Percentiles rank a stretch among this genome's conserved stretches.
Evolutionary conservation across 495 filamentous ascomycete genomes (phyloP).

Genomic region (Xylaria flabelliformis): DNA sequence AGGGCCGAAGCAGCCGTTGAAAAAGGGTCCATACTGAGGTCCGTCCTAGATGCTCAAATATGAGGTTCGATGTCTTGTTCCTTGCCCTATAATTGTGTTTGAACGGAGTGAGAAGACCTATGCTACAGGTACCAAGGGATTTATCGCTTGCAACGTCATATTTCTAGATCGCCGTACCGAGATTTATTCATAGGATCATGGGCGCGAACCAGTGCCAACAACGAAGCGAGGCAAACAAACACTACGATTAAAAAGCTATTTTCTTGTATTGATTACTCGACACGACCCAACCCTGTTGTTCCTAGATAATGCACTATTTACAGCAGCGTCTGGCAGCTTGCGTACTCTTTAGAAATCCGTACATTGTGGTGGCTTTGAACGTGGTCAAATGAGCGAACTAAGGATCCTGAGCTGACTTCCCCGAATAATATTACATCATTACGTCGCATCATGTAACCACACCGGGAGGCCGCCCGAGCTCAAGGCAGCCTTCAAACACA

Average conservation of each 20-base stretch:
- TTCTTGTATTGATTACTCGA: not conserved
- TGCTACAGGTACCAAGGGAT: not conserved
- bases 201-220: not conserved
- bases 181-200: not conserved
- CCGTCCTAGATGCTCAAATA: not conserved
- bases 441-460: not conserved
- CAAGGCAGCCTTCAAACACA: not conserved
- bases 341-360: not conserved
- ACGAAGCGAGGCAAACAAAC: conserved; percentile 4
- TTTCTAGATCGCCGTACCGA: not conserved
- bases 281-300: not conserved
- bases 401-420: not conserved
- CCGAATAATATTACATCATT: not conserved
- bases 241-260: not conserved
- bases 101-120: not conserved
- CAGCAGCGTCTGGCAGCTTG: not conserved
- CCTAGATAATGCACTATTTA: not conserved
- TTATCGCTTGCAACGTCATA: not conserved
- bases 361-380: not conserved
- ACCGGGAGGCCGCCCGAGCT: not conserved
- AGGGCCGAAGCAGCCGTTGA: conserved; percentile 19
- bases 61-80: not conserved
- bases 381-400: not conserved
- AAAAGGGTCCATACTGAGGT: conserved; percentile 31
- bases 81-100: not conserved